phyloP scores from a whole-genome alignment of 208 protist genomes.

The Crithidia brevicula region DNA sequence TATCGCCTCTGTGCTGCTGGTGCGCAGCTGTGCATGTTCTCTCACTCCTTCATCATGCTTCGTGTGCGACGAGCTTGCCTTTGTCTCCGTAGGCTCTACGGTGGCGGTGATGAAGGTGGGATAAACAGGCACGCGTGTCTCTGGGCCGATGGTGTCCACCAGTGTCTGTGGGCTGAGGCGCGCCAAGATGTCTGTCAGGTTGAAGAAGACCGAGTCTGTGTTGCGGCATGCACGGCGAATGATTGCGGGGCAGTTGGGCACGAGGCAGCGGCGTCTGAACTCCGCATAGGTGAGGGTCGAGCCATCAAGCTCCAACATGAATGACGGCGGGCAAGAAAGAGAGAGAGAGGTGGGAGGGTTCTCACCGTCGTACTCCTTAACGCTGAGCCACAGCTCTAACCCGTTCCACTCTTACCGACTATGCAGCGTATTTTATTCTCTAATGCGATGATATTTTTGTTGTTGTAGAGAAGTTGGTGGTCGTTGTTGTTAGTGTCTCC shows the following conservation, averaged over 20 bases:
- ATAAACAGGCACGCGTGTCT: constrained; percentile 61
- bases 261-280: constrained; percentile 65
- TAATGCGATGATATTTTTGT: too few species aligned
- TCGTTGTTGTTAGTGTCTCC: too few species aligned
- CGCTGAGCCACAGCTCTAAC: too few species aligned
- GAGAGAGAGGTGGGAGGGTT: too few species aligned
- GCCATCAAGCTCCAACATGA: constrained; percentile 73
- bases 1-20: background rate
- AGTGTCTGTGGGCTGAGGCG: constrained; percentile 39
- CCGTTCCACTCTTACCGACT: too few species aligned
- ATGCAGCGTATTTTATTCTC: too few species aligned
- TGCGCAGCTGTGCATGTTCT: too few species aligned
- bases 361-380: too few species aligned
- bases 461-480: too few species aligned
- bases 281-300: constrained; percentile 59
- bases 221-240: constrained; percentile 45
- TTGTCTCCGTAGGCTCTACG: background rate
- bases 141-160: constrained; percentile 28
- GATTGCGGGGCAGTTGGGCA: constrained; percentile 73
- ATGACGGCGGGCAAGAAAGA: too few species aligned
- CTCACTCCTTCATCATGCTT: background rate
- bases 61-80: background rate
- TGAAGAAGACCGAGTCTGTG: constrained; percentile 21
- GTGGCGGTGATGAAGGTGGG: background rate
- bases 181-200: constrained; percentile 21